Percentiles rank a stretch among this genome's conserved stretches.
phyloP scores from a whole-genome alignment of 768 basidiomycete species.

The Coprinellus micaceus region DNA sequence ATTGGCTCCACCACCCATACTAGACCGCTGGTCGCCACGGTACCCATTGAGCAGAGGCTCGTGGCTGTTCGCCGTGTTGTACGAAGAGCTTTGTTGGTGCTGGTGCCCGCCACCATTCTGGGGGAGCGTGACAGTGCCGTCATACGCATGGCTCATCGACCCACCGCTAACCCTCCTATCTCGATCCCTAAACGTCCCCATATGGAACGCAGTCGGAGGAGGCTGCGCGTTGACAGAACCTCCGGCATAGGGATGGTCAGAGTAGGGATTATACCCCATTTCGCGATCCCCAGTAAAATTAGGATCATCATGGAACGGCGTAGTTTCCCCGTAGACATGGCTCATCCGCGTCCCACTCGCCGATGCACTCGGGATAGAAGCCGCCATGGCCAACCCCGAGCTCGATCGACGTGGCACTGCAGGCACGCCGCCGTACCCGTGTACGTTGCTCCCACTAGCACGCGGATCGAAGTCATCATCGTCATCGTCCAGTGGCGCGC shows the following conservation, averaged over 20 bases:
- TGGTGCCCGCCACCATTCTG: not conserved
- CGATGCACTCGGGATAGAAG: constrained; percentile 16
- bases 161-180: constrained; percentile 14
- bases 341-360: constrained; percentile 27
- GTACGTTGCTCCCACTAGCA: constrained; percentile 9
- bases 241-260: constrained; percentile 41
- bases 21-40: constrained; percentile 9
- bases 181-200: constrained; percentile 29
- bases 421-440: constrained; percentile 2
- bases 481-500: constrained; percentile 64
- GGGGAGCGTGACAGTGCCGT: constrained; percentile 8
- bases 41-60: constrained; percentile 57
- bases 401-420: constrained; percentile 12
- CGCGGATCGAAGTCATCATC: constrained; percentile 25
- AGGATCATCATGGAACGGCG: constrained; percentile 29
- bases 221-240: constrained; percentile 20
- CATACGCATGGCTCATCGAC: constrained; percentile 13
- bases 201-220: constrained; percentile 32
- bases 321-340: constrained; percentile 32
- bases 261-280: constrained; percentile 49
- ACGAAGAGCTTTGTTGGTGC: not conserved
- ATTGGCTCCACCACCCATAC: not conserved
- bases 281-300: constrained; percentile 15
- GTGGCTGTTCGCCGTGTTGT: constrained; percentile 49
- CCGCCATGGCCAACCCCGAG: constrained; percentile 17